Base-by-base conservation (phyloP, 805 yeast species). In the Schwanniomyces vanrijiae region DNA sequence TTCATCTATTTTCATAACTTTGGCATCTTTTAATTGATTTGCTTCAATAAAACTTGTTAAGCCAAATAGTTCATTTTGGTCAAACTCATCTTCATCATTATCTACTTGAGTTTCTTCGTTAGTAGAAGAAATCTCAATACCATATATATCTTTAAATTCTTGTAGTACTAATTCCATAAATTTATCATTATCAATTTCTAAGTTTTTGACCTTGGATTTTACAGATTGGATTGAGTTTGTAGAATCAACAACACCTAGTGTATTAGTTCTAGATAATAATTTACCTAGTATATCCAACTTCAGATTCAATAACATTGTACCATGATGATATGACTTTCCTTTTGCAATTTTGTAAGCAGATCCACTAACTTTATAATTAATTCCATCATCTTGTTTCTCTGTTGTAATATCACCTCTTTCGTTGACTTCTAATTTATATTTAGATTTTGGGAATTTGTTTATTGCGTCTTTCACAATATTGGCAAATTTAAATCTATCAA, bases 321-420 rank as follows among this genome's bases (percentile, higher is more conserved):
- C 99, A 68, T 94, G 99, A 61, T 94, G 99, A 54, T 91, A 85
- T 5, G 96, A 83, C 55, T 82, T 82, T 0, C 94, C 91, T 42
- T 78, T 77, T 4, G 96, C 84, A 26, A 94, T 74, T 61, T 91
- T 91, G 65, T 81, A 94, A 0, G 99, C 97, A 6, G 96, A 88
- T 0, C 99, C 99, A 55, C 96, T 86, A 4, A 94, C 82, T 60
- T 94, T 94, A 20, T 62, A 69, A 19, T 48, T 45, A 7, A 55
- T 49, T 1, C 65, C 69, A 13, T 58, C 59, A 1, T 49, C 43
- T 24, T 56, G 59, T 20, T 40, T 25, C 5, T 45, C 57, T 14
- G 82, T 78, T 8, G 83, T 75, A 24, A 92, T 84, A 61, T 94
- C 99, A 25, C 96, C 95, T 41, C 97, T 76, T 2, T 73, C 77